Conservation (phyloP, 805 yeast species). For the Nakazawaea peltata region DNA sequence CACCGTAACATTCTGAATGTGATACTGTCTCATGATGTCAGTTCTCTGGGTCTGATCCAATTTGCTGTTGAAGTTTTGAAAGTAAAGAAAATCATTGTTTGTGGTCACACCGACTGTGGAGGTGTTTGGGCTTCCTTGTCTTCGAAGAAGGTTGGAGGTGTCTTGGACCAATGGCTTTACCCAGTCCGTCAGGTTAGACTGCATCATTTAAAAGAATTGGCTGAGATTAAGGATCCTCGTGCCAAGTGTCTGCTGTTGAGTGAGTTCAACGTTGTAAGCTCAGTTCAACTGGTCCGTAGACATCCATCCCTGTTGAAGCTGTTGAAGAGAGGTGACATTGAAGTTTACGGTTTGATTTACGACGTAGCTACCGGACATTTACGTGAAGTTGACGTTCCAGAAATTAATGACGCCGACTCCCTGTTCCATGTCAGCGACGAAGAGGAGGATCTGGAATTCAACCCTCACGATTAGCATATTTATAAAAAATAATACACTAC, state of each 20-base stretch:
- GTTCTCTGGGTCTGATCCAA: constrained; percentile 73
- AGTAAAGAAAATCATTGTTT: constrained; percentile 72
- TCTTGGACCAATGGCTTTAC: constrained; percentile 64
- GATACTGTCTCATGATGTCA: constrained; percentile 61
- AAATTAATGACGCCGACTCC: constrained; percentile 12
- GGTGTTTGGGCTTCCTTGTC: constrained; percentile 79
- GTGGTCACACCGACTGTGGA: constrained; percentile 96
- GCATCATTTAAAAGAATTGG: constrained; percentile 42
- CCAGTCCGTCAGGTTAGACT: constrained; percentile 65
- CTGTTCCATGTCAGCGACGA: constrained; percentile 14
- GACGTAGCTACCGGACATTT: constrained; percentile 74
- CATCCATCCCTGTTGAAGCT: constrained; percentile 68
- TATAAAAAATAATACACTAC: too few relatives aligned
- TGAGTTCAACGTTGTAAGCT: constrained; percentile 68
- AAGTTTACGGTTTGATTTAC: constrained; percentile 78
- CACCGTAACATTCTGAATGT: constrained; percentile 85
- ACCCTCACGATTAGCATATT: constrained; percentile 11
- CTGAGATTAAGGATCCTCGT: constrained; percentile 39
- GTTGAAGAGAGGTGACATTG: constrained; percentile 49
- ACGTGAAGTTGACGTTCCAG: constrained; percentile 21
- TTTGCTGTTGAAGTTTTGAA: constrained; percentile 81
- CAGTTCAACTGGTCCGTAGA: constrained; percentile 56
- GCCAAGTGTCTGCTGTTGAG: constrained; percentile 55
- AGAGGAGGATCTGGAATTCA: constrained; percentile 7
- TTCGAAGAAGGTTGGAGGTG: constrained; percentile 55